phyloP scores from a whole-genome alignment of 768 basidiomycete genomes.

The Austroboletus eburneus region DNA sequence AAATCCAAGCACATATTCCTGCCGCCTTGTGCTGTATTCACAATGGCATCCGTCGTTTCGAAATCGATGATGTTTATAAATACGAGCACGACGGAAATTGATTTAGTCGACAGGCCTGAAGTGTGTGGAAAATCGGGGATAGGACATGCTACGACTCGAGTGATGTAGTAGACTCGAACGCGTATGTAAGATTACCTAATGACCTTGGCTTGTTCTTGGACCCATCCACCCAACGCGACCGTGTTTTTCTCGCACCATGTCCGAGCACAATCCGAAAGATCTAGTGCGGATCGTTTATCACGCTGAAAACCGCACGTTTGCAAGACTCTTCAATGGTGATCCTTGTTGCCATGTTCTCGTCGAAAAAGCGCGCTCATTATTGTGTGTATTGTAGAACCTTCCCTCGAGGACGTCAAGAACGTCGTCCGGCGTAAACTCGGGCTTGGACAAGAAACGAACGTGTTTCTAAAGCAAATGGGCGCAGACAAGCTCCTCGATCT shows the following conservation, averaged over 20 bases:
- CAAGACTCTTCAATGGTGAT: conserved; percentile 41
- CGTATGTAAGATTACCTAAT: no score
- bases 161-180: no score
- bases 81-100: no score
- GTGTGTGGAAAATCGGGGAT: no score
- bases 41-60: no score
- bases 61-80: no score
- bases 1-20: no score
- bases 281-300: conserved; percentile 36
- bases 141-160: no score
- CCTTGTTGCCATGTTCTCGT: not conserved
- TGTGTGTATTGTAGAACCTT: conserved; percentile 43
- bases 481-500: conserved; percentile 54
- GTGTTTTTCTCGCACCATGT: conserved; percentile 5
- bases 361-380: conserved; percentile 3
- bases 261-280: conserved; percentile 5
- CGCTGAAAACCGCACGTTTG: conserved; percentile 33
- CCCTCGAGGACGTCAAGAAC: conserved; percentile 53
- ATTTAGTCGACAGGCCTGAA: no score
- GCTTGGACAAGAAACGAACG: conserved; percentile 34
- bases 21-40: no score
- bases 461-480: conserved; percentile 51
- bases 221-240: no score
- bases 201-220: no score
- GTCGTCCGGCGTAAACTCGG: conserved; percentile 61